Base-by-base conservation (phyloP, 805 yeast genomes). In the Saturnispora quitensis region DNA sequence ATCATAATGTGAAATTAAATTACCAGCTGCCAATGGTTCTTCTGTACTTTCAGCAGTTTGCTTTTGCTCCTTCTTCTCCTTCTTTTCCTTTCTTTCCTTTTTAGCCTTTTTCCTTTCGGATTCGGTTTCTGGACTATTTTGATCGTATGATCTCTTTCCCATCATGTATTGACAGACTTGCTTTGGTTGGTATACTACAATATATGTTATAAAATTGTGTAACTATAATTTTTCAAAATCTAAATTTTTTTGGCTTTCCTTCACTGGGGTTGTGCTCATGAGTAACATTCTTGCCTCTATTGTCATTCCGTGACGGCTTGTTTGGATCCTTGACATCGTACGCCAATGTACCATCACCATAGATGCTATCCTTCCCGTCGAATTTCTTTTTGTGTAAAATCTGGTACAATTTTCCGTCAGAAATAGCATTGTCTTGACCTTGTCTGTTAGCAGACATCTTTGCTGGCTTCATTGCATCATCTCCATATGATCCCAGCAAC, bases 341-440 rank as follows among this genome's bases (percentile, higher is more conserved):
- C 0, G 62, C 57, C 25, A 52, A 20, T 0, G 63, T 54, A 24
- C 64, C 67, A 5, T 65, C 48, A 2, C 73, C 74, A 43, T 61
- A 64, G 8, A 64, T 56, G 49, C 68, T 67, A 28, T 48, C 58
- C 18, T 52, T 57, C 34, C 55, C 60, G 7, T 58, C 54, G 0
- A 57, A 53, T 17, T 54, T 55, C 4, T 56, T 58, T 31, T 64
- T 66, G 25, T 67, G 60, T 20, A 72, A 54, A 9, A 72, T 69
- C 2, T 64, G 60, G 52, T 66, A 73, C 13, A 71, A 55, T 7
- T 51, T 58, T 3, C 47, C 50, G 12, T 48, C 50, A 9, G 43
- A 55, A 34, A 40, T 35, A 38, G 47, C 48, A 8, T 50, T 50
- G 5, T 49, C 17, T 40, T 36, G 20, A 28, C 48, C 54, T 4